Base-by-base conservation (phyloP, 768 basidiomycete genomes). In the Sarcodon aspratus region DNA sequence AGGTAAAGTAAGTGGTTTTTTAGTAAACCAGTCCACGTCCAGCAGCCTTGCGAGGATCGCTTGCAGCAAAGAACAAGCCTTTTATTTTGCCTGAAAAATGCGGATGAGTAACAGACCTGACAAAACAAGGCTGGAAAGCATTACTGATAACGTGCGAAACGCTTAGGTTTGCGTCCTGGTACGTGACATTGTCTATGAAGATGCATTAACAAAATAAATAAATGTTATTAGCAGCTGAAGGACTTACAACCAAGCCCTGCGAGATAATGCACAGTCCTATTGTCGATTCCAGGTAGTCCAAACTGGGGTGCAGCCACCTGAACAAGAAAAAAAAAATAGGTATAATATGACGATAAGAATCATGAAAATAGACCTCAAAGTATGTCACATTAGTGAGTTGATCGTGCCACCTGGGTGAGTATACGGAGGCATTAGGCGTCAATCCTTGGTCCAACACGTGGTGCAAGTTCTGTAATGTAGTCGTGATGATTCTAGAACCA, bases 401-500 rank as follows among this genome's bases (percentile, higher is more conserved):
- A 38, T 63, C 61, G 44, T 63, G 61, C 61, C 61, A 63, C 11
- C 61, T 49, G 7, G 57, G 47, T 2, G 52, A 48, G 34, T 48
- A 47, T 12, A 54, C 54, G 21, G 55, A 50, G 21, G 49, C 57
- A n/a, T 38, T 48, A 1, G 61, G 42, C 10, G 44, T 57, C 33
- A 64, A 44, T 1, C 61, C 62, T 31, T 64, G 62, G 44, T 69
- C 67, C 21, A 69, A 51, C 47, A 60, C 57, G 51, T 68, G 61
- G 54, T 66, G 54, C 17, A 68, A 52, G 43, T 67, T 51, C 48
- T 69, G 66, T 27, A 68, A 52, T 11, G 66, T 69, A 9, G 65
- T 60, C 9, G 67, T 69, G 52, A 67, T 66, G 57, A 66, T 66
- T 17, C 59, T 55, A 17, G 54, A 55, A 9, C 68, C 68, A 12